Conservation (phyloP, 192 early-diverging fungal species). For the Linnemannia schmuckeri region DNA sequence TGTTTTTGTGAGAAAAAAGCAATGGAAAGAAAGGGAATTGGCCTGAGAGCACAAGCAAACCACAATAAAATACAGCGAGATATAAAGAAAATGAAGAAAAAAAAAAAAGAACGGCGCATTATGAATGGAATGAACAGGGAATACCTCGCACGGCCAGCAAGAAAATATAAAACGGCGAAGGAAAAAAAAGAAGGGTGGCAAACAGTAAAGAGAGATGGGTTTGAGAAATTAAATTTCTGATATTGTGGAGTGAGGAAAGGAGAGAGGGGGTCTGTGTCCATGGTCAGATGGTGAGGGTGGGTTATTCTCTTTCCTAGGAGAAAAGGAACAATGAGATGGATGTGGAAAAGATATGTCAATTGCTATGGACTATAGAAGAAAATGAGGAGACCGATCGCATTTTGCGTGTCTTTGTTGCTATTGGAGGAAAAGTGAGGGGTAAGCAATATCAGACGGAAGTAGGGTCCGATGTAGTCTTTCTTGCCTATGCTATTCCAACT, state of each 20-base stretch:
- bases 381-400: not conserved
- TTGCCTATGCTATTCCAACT: not conserved
- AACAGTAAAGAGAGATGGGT: not conserved
- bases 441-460: not conserved
- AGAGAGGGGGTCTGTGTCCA: too few relatives aligned
- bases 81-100: not conserved
- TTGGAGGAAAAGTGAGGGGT: not conserved
- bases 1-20: not conserved
- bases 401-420: not conserved
- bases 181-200: not conserved
- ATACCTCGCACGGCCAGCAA: not conserved
- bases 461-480: not conserved
- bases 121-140: too few relatives aligned
- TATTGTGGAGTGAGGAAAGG: too few relatives aligned
- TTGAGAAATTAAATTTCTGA: not conserved
- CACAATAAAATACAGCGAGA: not conserved
- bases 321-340: too few relatives aligned
- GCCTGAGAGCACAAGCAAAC: not conserved
- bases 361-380: not conserved
- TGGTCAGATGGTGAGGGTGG: too few relatives aligned
- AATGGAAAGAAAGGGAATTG: not conserved
- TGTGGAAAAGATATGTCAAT: too few relatives aligned
- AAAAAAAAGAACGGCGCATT: not conserved
- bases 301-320: too few relatives aligned
- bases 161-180: not conserved